phyloP scores from a whole-genome alignment of 2,329 filamentous ascomycete genomes.

The Thelonectria blattea region DNA sequence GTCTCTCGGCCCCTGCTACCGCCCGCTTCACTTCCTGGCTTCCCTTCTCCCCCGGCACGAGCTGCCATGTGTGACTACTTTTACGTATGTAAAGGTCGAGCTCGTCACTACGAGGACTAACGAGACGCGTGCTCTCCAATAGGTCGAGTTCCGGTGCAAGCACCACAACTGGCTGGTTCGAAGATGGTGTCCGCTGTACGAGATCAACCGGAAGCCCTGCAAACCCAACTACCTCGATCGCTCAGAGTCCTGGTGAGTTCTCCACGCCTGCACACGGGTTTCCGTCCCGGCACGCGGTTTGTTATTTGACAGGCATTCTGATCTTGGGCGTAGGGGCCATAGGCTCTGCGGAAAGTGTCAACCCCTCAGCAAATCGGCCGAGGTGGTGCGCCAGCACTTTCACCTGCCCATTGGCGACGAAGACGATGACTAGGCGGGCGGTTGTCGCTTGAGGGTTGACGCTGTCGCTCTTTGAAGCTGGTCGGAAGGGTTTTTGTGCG shows the following conservation, averaged over 20 bases:
- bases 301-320: background rate
- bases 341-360: slow-evolving; percentile 16
- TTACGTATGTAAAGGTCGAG: slow-evolving; percentile 23
- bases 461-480: background rate
- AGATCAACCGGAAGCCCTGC: slow-evolving; percentile 33
- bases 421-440: background rate
- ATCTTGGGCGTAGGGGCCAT: slow-evolving; percentile 5
- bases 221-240: slow-evolving; percentile 33
- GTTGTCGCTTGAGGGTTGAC: too few species aligned
- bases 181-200: slow-evolving; percentile 34
- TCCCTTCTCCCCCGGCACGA: background rate
- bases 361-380: background rate
- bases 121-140: background rate
- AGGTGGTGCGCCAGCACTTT: slow-evolving; percentile 15
- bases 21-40: background rate
- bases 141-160: slow-evolving; percentile 36
- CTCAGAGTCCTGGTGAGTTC: slow-evolving; percentile 33
- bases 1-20: background rate
- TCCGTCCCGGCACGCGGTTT: background rate
- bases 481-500: background rate
- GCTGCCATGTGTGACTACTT: slow-evolving; percentile 35
- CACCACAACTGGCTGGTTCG: slow-evolving; percentile 35
- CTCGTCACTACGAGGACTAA: background rate
- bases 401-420: background rate
- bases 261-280: background rate